Evolutionary conservation across 306 rosid genomes (phyloP).

Genomic region (Lathyrus sativus): DNA sequence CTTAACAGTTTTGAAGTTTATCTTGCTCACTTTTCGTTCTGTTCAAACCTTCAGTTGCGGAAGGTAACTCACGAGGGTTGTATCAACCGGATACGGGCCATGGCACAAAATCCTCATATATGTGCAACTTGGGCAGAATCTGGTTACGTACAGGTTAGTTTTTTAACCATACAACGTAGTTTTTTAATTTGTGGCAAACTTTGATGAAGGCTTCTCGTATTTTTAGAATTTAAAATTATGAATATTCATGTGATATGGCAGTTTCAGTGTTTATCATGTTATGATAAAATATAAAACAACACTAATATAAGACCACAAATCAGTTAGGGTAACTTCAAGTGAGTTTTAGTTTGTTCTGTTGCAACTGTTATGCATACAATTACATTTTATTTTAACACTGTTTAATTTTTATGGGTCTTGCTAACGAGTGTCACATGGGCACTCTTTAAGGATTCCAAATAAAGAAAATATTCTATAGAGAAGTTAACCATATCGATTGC

Average conservation of each 20-base stretch:
- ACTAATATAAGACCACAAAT: not conserved
- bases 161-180: conserved; percentile 8
- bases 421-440: too few relatives aligned
- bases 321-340: conserved; percentile 4
- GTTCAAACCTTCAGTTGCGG: conserved; percentile 59
- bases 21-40: conserved; percentile 4
- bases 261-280: not conserved
- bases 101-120: conserved; percentile 85
- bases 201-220: not conserved
- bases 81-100: conserved; percentile 83
- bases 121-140: conserved; percentile 94
- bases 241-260: conserved; percentile 19
- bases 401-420: not conserved
- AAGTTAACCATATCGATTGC: too few relatives aligned
- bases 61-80: conserved; percentile 84
- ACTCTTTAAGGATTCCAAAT: too few relatives aligned
- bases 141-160: conserved; percentile 80
- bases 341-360: conserved; percentile 1
- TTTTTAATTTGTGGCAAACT: not conserved
- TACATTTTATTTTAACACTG: not conserved
- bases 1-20: conserved; percentile 27
- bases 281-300: conserved; percentile 16
- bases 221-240: conserved; percentile 15
- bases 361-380: not conserved
- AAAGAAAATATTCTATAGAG: not conserved